Conservation (phyloP, 148 eudicot genomes). For the Rhododendron kiyosumense region DNA sequence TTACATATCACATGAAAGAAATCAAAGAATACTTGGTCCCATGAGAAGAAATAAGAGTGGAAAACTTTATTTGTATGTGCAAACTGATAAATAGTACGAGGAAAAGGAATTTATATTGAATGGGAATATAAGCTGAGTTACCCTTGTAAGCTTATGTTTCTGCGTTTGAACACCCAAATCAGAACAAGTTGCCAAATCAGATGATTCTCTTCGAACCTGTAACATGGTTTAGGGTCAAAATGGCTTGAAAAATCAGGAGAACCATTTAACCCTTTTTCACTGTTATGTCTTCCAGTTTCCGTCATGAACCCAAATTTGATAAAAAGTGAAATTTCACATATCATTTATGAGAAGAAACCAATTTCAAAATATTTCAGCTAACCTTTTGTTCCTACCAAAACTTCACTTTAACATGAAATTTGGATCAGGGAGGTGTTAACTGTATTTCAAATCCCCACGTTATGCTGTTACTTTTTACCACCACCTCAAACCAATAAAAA, state of each 20-base stretch:
- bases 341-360: neutral
- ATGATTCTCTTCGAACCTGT: constrained; percentile 75
- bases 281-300: neutral
- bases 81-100: neutral
- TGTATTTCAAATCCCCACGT: neutral
- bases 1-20: constrained; percentile 1
- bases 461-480: neutral
- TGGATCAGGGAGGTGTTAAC: neutral
- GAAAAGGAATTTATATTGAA: neutral
- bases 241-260: neutral
- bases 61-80: neutral
- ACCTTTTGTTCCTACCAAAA: neutral
- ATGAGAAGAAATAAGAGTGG: neutral
- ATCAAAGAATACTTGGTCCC: neutral
- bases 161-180: constrained; percentile 21
- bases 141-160: constrained; percentile 53
- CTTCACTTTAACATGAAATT: neutral
- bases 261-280: neutral
- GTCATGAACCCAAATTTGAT: neutral
- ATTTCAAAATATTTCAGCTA: neutral
- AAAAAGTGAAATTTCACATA: neutral
- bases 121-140: constrained; percentile 19
- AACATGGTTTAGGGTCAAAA: constrained; percentile 3
- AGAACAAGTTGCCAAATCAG: constrained; percentile 10
- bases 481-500: neutral